phyloP scores from a whole-genome alignment of 495 filamentous ascomycete genomes.

The Penicilliopsis zonata region DNA sequence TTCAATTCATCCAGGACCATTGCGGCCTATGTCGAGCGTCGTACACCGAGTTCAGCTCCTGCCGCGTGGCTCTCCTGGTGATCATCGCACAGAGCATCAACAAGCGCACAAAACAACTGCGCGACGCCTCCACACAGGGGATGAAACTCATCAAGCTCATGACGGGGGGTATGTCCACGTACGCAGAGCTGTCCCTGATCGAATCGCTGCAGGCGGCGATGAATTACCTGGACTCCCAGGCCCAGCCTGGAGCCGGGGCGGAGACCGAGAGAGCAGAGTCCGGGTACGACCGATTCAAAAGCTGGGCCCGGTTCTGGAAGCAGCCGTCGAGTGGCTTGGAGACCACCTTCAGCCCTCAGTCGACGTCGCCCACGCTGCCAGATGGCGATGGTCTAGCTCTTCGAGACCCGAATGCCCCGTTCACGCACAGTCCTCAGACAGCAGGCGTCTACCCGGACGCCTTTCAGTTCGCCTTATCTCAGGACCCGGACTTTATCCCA shows the following conservation, averaged over 20 bases:
- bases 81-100: constrained; percentile 35
- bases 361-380: too few species aligned
- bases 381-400: too few species aligned
- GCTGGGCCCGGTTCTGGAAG: constrained; percentile 42
- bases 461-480: too few species aligned
- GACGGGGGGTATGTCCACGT: constrained; percentile 39
- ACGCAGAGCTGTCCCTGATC: constrained; percentile 37
- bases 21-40: constrained; percentile 37
- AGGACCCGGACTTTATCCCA: too few species aligned
- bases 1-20: constrained; percentile 26
- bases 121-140: constrained; percentile 32
- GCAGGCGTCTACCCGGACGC: too few species aligned
- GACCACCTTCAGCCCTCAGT: too few species aligned
- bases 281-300: constrained; percentile 39
- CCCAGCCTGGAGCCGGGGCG: constrained; percentile 21
- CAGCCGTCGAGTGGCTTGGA: too few species aligned
- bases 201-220: constrained; percentile 38
- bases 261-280: constrained; percentile 24
- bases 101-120: constrained; percentile 33
- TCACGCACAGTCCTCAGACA: too few species aligned
- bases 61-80: constrained; percentile 36
- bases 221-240: constrained; percentile 30
- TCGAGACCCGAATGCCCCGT: too few species aligned
- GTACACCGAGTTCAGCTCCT: constrained; percentile 40
- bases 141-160: constrained; percentile 39